These are phyloP conservation scores for Castanea sativa DNA, from an alignment of 306 rosid genomes.

Conservation along the genomic window DNA sequence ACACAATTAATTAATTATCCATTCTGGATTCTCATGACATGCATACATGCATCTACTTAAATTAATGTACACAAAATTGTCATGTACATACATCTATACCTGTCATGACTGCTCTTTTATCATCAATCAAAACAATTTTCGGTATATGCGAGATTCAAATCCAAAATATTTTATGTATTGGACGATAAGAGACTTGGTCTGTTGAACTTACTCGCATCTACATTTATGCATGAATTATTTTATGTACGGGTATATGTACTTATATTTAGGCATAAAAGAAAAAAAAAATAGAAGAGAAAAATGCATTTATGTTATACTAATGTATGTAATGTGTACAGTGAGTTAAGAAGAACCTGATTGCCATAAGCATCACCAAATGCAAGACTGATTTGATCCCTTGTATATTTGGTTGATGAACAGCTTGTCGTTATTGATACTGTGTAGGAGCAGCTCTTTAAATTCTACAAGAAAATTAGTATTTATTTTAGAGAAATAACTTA, in stretches of 20 bases:
- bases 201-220: no score
- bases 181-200: no score
- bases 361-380: constrained; percentile 87
- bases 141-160: no score
- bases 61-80: no score
- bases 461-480: constrained; percentile 30
- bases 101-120: no score
- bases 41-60: neutral
- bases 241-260: no score
- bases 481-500: no score
- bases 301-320: neutral
- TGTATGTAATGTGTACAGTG: neutral
- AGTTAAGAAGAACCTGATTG: constrained; percentile 53
- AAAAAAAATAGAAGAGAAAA: neutral
- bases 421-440: constrained; percentile 65
- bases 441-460: constrained; percentile 52
- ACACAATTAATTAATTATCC: neutral
- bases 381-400: constrained; percentile 78
- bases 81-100: no score
- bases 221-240: no score
- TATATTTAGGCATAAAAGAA: no score
- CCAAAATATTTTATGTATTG: no score
- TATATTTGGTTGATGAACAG: constrained; percentile 64
- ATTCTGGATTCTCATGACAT: neutral
- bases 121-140: no score